Evolutionary conservation across 2,329 filamentous ascomycete genomes (phyloP).

Genomic region (Coniochaeta sp.): DNA sequence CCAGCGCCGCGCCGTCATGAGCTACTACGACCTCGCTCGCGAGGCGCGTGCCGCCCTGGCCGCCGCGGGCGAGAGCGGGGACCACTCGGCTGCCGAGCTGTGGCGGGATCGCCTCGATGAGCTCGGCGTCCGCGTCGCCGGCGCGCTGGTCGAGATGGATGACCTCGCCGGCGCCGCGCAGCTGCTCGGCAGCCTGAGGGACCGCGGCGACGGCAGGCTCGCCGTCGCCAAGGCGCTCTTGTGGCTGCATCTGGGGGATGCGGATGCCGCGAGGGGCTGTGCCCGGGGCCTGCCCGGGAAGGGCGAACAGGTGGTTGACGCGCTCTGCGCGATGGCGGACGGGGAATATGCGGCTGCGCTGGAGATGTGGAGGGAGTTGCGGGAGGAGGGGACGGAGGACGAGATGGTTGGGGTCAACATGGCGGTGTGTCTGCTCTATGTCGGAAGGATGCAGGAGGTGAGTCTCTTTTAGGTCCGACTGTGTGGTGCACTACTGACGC

Average conservation of each 20-base stretch:
- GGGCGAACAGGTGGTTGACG: conserved; percentile 46
- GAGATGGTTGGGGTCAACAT: conserved; percentile 76
- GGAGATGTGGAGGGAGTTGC: conserved; percentile 49
- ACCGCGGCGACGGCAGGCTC: conserved; percentile 27
- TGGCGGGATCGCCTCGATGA: conserved; percentile 72
- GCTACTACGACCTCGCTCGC: conserved; percentile 79
- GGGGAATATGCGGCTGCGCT: conserved; percentile 62
- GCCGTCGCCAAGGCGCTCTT: conserved; percentile 54
- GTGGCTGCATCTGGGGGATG: conserved; percentile 72
- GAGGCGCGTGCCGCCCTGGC: conserved; percentile 62
- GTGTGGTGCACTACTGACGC: conserved; percentile 13
- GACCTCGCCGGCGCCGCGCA: conserved; percentile 73
- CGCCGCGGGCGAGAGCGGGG: conserved; percentile 33
- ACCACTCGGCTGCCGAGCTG: conserved; percentile 47
- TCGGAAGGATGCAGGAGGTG: conserved; percentile 67
- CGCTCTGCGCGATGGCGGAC: conserved; percentile 72
- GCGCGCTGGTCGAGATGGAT: conserved; percentile 75
- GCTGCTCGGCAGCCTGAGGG: conserved; percentile 51
- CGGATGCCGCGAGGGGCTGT: conserved; percentile 55
- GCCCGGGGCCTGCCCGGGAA: conserved; percentile 9
- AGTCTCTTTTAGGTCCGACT: neutral
- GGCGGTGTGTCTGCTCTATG: conserved; percentile 78
- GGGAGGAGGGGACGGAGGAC: conserved; percentile 33
- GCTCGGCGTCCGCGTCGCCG: conserved; percentile 60
- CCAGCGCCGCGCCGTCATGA: conserved; percentile 75